Evolutionary conservation across 1,284 basidiomycete species (phyloP).

Genomic region (Rhodotorula mucilaginosa): DNA sequence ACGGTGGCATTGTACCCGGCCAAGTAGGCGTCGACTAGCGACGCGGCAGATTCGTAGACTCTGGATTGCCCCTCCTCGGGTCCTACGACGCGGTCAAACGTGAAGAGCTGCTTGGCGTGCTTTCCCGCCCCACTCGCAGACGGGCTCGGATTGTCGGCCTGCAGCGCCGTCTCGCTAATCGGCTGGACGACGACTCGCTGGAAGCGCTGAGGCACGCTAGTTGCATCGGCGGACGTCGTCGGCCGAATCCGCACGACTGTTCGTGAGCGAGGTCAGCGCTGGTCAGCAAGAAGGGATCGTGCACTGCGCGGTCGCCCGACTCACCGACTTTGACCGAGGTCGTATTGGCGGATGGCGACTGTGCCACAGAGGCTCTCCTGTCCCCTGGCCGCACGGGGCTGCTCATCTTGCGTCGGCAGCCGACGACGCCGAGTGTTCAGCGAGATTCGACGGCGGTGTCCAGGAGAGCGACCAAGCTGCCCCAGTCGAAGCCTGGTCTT

Average conservation of each 20-base stretch:
- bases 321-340: constrained; percentile 44
- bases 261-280: neutral
- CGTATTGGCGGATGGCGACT: neutral
- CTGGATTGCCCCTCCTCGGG: constrained; percentile 78
- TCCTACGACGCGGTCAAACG: constrained; percentile 89
- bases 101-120: constrained; percentile 73
- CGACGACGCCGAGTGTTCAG: neutral
- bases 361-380: neutral
- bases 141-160: constrained; percentile 59
- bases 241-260: constrained; percentile 90
- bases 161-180: constrained; percentile 57
- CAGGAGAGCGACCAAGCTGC: no score
- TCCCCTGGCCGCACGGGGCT: constrained; percentile 8
- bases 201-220: constrained; percentile 81
- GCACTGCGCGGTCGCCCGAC: constrained; percentile 4
- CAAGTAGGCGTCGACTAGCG: constrained; percentile 83
- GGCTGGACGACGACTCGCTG: constrained; percentile 83
- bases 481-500: no score
- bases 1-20: constrained; percentile 98
- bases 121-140: constrained; percentile 46
- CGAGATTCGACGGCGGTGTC: neutral
- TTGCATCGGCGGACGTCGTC: constrained; percentile 67
- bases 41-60: constrained; percentile 80
- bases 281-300: constrained; percentile 6
- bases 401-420: neutral